Base-by-base conservation (phyloP, 208 protist genomes). In the Naegleria lovaniensis region DNA sequence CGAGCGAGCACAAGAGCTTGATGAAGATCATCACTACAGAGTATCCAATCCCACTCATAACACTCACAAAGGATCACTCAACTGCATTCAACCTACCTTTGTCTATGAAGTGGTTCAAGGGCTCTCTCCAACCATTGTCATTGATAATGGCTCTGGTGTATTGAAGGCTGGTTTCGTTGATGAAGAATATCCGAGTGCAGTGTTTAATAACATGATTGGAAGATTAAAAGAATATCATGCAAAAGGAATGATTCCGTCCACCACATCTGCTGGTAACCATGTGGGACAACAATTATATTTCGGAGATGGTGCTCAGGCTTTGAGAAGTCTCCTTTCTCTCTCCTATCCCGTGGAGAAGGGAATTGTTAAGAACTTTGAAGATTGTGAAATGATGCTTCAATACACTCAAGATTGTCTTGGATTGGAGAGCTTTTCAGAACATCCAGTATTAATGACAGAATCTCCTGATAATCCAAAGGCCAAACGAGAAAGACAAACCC, bases 301-400 rank as follows among this genome's bases (percentile, higher is more conserved):
- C 84, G 91, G 91, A 19, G 83, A 92, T 85, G 91, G 91, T 25
- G 91, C 91, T 22, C 86, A 90, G 67, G 7, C 41, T 36, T 91
- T 79, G 90, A 51, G 67, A 90, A 36, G 91, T 33, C 25, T 92
- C 84, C 85, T 92, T 19, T 15, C 19, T 19, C 19, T 92, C 13
- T 39, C 1, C 36, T 91, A 92, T 91, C 91, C 91, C 6, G 91
- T 92, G 5, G 91, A 89, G 36, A 7, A 43, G 15, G 91, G 91
- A 91, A 91, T 83, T 58, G 87, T 90, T 0, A 91, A n/a, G 9
- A 88, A 92, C 38, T 92, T 67, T 67, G 91, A 92, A 36, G 91
- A 90, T 83, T 39, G 41, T 39, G 58, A 83, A 76, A 83, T 36
- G n/a, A 83, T 90, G 13, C 51, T 16, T 11, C 39, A 90, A 19